These are phyloP conservation scores for Penicillium sp. DNA, from an alignment of 2,329 filamentous ascomycete species.

Conservation along the genomic window DNA sequence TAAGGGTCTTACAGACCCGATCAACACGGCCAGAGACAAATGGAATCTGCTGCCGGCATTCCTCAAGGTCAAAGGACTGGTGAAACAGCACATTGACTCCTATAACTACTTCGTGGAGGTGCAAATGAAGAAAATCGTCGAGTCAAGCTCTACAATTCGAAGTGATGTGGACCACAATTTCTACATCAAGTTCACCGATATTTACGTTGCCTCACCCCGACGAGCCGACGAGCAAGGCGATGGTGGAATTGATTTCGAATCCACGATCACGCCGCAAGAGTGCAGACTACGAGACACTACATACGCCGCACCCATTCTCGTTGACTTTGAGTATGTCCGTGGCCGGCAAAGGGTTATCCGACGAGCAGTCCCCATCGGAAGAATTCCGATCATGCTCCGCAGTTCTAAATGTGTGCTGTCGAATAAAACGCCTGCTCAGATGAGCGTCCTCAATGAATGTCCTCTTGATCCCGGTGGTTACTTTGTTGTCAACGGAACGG, in stretches of 20 bases:
- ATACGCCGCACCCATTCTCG: constrained; percentile 91
- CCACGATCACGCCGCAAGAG: constrained; percentile 83
- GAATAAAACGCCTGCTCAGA: constrained; percentile 79
- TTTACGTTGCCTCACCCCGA: constrained; percentile 79
- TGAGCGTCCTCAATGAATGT: constrained; percentile 93
- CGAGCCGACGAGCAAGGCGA: constrained; percentile 71
- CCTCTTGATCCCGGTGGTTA: constrained; percentile 95
- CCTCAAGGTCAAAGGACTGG: constrained; percentile 91
- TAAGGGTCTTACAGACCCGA: constrained; percentile 67
- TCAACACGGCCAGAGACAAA: constrained; percentile 76
- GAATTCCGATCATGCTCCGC: constrained; percentile 94
- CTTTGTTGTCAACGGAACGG: constrained; percentile 95
- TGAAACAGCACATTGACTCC: constrained; percentile 97
- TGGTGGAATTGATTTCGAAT: constrained; percentile 43
- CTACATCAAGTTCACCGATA: constrained; percentile 89
- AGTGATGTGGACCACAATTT: constrained; percentile 93
- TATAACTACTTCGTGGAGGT: constrained; percentile 98
- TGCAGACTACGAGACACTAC: constrained; percentile 95
- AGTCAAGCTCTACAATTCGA: constrained; percentile 81
- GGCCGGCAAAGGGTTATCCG: constrained; percentile 75
- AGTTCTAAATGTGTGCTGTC: constrained; percentile 89
- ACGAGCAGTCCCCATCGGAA: constrained; percentile 74
- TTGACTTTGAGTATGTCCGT: constrained; percentile 87
- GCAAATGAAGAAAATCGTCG: constrained; percentile 94
- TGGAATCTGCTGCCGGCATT: constrained; percentile 98